Evolutionary conservation across 768 basidiomycete genomes (phyloP), one percentile per base, ranked within the genome.

Genomic region (Podaxis pistillaris): DNA sequence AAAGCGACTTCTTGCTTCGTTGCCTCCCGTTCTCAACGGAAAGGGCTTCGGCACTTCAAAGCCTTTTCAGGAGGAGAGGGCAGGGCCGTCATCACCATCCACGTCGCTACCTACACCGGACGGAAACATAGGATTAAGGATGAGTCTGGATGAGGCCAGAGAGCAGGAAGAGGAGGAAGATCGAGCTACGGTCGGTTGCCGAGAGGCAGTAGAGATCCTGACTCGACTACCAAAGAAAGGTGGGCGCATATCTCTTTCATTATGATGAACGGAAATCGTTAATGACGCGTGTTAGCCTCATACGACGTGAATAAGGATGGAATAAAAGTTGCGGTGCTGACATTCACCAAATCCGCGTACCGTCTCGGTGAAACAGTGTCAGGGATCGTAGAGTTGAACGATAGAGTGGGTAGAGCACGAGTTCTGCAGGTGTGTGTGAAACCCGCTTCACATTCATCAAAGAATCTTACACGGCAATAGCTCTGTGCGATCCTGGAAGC

Each of bases 261-360:
- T n/a, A 9, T 50, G 49, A 22, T 30, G n/a, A 30, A 36, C n/a
- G 24, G 50, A 30, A 51, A 24, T 47, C 36, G 49, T 44, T 64
- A 41, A 63, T 61, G 26, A 9, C 17, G 28, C 37, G 60, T 30
- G 55, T 24, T 67, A 96, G 94, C 89, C 41, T 95, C 94, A 0
- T 98, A 94, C 74, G 96, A 98, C 75, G 94, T 98, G 60, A 91
- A 88, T 71, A 97, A 98, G 78, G 93, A 96, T 38, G 94, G 91
- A 0, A 84, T 91, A 40, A 86, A 87, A 46, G 94, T 98, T 62
- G 96, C 96, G 5, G 88, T 92, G 40, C 74, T 99, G 13, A 97
- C 95, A 0, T 92, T 99, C 66, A 87, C 91, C 26, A 98, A 98
- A 75, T 87, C 89, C 44, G 91, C 93, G 0, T 98, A 93, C 73